Evolutionary conservation across 75 land plant genomes (phyloP).

Genomic region (Picea glauca): DNA sequence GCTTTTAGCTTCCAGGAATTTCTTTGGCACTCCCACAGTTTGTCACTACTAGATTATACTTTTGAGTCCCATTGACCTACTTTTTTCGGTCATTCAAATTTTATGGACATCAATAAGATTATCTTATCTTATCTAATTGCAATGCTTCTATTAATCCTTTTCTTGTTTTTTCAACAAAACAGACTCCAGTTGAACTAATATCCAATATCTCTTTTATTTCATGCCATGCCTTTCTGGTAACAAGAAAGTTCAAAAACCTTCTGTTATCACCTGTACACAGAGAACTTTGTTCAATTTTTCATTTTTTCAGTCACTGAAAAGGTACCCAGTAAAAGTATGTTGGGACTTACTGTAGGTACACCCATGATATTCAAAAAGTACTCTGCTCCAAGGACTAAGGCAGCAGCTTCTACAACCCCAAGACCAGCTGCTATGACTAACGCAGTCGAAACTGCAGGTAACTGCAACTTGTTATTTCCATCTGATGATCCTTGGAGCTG

Average conservation of each 20-base stretch:
- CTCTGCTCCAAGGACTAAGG: conserved; percentile 60
- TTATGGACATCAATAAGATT: no score
- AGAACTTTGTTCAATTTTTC: neutral
- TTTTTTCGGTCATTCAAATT: no score
- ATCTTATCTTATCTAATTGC: no score
- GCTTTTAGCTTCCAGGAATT: no score
- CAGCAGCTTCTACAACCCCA: conserved; percentile 73
- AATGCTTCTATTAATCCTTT: neutral
- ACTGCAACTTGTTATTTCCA: conserved; percentile 23
- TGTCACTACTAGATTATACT: no score
- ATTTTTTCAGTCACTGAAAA: conserved; percentile 2
- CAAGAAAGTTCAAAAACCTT: neutral
- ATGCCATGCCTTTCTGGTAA: neutral
- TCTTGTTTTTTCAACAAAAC: neutral
- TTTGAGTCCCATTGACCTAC: no score
- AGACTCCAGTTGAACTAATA: neutral
- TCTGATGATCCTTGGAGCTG: neutral
- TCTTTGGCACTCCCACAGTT: no score
- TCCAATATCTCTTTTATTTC: neutral
- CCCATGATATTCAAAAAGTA: conserved; percentile 81
- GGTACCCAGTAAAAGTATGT: neutral
- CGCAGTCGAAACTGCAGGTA: conserved; percentile 91
- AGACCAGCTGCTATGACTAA: conserved; percentile 68
- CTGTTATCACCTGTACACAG: neutral
- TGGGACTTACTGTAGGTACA: conserved; percentile 67